Evolutionary conservation across 345 rosid species (phyloP).

Genomic region (Hypericum androsaemum): DNA sequence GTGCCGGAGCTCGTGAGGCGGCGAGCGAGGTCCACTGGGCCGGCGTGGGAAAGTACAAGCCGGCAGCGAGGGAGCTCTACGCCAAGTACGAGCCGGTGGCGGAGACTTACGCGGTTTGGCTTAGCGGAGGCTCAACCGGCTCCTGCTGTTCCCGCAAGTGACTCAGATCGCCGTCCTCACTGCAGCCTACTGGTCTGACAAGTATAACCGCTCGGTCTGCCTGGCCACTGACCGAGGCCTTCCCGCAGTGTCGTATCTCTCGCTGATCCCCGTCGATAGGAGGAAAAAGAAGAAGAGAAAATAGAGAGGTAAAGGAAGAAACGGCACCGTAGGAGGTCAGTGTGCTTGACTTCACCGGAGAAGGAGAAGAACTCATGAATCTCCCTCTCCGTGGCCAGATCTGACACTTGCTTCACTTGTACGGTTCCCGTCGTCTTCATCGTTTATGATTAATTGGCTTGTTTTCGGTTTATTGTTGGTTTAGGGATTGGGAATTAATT

Average conservation of each 20-base stretch:
- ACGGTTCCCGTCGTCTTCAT: conserved; percentile 57
- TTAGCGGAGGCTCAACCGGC: conserved; percentile 44
- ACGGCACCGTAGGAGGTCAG: conserved; percentile 48
- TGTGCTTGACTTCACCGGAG: conserved; percentile 76
- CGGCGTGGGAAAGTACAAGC: conserved; percentile 38
- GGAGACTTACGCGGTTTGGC: conserved; percentile 39
- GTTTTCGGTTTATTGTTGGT: too few relatives aligned
- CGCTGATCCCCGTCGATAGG: conserved; percentile 53
- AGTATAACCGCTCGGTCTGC: conserved; percentile 47
- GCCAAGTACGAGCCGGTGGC: conserved; percentile 44
- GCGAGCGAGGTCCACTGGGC: too few relatives aligned
- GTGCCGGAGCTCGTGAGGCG: too few relatives aligned
- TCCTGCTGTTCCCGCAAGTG: conserved; percentile 47
- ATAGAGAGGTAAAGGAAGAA: background rate
- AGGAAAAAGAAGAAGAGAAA: too few relatives aligned
- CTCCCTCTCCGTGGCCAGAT: conserved; percentile 96
- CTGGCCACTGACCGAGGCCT: conserved; percentile 34
- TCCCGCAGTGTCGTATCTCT: conserved; percentile 33
- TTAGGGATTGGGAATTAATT: too few relatives aligned
- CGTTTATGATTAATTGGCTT: too few relatives aligned
- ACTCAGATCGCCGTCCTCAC: conserved; percentile 45
- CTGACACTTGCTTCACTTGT: conserved; percentile 70
- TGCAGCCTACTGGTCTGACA: conserved; percentile 56
- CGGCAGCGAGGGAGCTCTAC: conserved; percentile 37
- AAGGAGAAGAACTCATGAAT: conserved; percentile 97